Evolutionary conservation across 345 rosid species (phyloP), one percentile per base, ranked within the genome.

Genomic region (Lumnitzera racemosa): DNA sequence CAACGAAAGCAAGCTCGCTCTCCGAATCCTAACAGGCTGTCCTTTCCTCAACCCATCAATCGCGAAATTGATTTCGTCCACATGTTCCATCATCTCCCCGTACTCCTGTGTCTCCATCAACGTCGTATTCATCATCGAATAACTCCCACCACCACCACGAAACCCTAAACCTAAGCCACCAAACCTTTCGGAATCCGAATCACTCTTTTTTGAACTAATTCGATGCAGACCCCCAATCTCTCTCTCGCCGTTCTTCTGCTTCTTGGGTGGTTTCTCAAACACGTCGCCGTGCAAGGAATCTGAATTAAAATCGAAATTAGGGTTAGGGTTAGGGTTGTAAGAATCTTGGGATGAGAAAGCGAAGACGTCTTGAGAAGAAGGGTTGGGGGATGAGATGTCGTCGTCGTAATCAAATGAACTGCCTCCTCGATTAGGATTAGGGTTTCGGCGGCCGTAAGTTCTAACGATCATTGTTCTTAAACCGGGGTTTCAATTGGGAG

Each of bases 31-130:
- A 56, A 78, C 52, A 49, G 88, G 98, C 59, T 87, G 90, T 8
- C 94, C 96, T 47, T 78, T 82, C 80, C 70, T 76, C 57, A 95
- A 68, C 72, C 99, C 99, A 69, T 90, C 99, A 56, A 95, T 83
- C 36, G 98, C 94, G 55, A 90, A 95, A 74, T 95, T 83, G 57
- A 90, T 96, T 83, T 95, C 99, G 50, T 95, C 99, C 15, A 86
- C 89, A 62, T 87, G 89, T 77, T 95, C 99, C 99, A 95, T 90
- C 87, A 90, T 83, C 80, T 90, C 99, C 23, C 99, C 99, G 15
- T 78, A 88, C 75, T 95, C 98, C 83, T 90, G 99, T 8, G 98
- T 85, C 80, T 95, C 98, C 80, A 90, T 88, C 72, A 95, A 72
- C 58, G 98, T 88, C 47, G 97, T 76, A 47, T 86, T 81, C 15